Evolutionary conservation across 1,139 yeast genomes (phyloP), one percentile per base, ranked within the genome.

Genomic region (Kluyveromyces sp.): DNA sequence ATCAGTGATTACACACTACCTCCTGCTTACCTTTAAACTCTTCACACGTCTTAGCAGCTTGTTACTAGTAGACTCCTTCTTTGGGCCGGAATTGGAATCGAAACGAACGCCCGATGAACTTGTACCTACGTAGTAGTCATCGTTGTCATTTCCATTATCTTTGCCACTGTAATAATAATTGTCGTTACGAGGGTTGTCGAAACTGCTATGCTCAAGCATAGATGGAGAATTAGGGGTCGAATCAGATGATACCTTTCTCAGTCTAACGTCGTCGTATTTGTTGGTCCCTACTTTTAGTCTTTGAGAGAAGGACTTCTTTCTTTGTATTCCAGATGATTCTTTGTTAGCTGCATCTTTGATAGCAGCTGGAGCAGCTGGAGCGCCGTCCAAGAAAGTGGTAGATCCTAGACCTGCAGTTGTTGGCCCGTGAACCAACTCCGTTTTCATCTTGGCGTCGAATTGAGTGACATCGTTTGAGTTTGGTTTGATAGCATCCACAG

Each of bases 371-470:
- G 95, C 82, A 3, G 97, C 98, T 21, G 97, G 97, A 0, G 97
- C 94, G 34, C 98, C 98, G 64, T 92, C 97, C 54, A 92, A 66
- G 63, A 92, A 92, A 0, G 98, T 92, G 2, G 96, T 77, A 2
- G 94, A 78, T 3, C 98, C 98, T 44, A 92, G 74, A 1, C 98
- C 98, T 47, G 83, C 75, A 0, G 97, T 85, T 2, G 83, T 73
- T 42, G 78, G 78, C 21, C 97, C 98, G 64, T 90, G 96, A 21
- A 90, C 78, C 29, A 86, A 87, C 40, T 74, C 75, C 7, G 87
- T 77, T 61, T 81, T 83, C 37, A 69, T 69, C 46, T 78, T 77
- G 2, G 95, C 76, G 64, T 90, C 95, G 57, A 89, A 82, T 45
- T 79, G 78, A 28, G 75, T 70, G 25, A 82, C 76, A 26, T 52